These are phyloP conservation scores for Calocybe gangraenosa DNA, from an alignment of 768 basidiomycete species.

Conservation along the genomic window DNA sequence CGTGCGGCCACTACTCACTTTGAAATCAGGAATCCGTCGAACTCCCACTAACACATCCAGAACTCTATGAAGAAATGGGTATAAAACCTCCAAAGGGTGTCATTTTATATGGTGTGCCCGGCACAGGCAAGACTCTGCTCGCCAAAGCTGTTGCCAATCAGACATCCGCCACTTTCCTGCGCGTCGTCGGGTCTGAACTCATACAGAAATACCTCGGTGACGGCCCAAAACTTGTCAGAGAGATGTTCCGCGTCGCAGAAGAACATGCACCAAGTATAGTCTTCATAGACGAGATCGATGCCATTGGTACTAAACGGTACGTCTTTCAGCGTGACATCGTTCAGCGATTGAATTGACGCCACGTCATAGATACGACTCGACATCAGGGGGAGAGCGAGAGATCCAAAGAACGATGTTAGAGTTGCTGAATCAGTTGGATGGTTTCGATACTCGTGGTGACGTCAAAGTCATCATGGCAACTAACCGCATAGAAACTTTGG, in stretches of 20 bases:
- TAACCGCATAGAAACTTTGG: constrained; percentile 94
- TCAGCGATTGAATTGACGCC: neutral
- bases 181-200: constrained; percentile 95
- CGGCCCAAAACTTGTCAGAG: constrained; percentile 95
- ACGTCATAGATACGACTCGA: constrained; percentile 83
- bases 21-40: constrained; percentile 89
- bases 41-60: constrained; percentile 94
- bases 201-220: constrained; percentile 99
- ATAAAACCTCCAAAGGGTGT: constrained; percentile 99
- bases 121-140: constrained; percentile 96
- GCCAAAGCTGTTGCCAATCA: constrained; percentile 98
- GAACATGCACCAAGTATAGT: constrained; percentile 98
- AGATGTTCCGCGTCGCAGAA: constrained; percentile 94
- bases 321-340: constrained; percentile 15
- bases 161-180: constrained; percentile 96
- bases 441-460: constrained; percentile 99
- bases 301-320: constrained; percentile 95
- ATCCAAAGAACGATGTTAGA: constrained; percentile 99
- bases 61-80: constrained; percentile 99
- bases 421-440: constrained; percentile 95
- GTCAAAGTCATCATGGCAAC: constrained; percentile 99
- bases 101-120: constrained; percentile 97
- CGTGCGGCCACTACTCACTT: constrained; percentile 1
- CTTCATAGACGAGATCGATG: constrained; percentile 99
- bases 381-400: constrained; percentile 97